Conservation (phyloP, 1,284 basidiomycete species). For the Coniferiporia weirii region DNA sequence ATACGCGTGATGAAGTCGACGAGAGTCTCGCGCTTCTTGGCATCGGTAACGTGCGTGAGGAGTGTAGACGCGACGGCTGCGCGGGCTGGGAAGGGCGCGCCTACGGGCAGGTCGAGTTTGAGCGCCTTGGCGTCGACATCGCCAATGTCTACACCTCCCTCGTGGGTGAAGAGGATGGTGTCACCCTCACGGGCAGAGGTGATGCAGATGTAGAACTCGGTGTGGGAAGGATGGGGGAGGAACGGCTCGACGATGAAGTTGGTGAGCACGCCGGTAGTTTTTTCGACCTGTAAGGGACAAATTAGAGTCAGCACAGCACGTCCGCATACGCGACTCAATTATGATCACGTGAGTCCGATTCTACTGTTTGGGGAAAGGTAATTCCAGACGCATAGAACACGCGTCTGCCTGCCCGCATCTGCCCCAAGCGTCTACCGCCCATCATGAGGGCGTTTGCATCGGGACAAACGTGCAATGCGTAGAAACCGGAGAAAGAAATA, state of each 20-base stretch:
- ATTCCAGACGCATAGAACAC: background rate
- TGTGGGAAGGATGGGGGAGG: slow-evolving; percentile 89
- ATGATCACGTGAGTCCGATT: slow-evolving; percentile 5
- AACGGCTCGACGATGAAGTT: slow-evolving; percentile 99
- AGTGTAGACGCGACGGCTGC: slow-evolving; percentile 69
- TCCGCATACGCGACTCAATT: background rate
- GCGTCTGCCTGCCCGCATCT: background rate
- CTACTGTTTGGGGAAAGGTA: background rate
- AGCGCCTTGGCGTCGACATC: slow-evolving; percentile 98
- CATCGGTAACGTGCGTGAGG: slow-evolving; percentile 71
- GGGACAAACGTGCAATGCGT: background rate
- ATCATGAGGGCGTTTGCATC: background rate
- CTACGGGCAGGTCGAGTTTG: slow-evolving; percentile 82
- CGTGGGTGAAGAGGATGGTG: slow-evolving; percentile 97
- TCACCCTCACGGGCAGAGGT: slow-evolving; percentile 95
- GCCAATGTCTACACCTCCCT: slow-evolving; percentile 98
- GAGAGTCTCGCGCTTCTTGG: slow-evolving; percentile 79
- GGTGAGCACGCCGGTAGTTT: slow-evolving; percentile 89
- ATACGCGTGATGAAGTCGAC: slow-evolving; percentile 93
- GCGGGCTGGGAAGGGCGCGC: slow-evolving; percentile 74
- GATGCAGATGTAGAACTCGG: slow-evolving; percentile 98
- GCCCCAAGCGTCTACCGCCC: background rate
- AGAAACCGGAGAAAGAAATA: background rate
- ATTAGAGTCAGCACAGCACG: background rate
- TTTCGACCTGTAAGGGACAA: slow-evolving; percentile 68